Evolutionary conservation across 2,329 filamentous ascomycete genomes (phyloP), one percentile per base, ranked within the genome.

Genomic region (Aotearoamyces nothofagi): DNA sequence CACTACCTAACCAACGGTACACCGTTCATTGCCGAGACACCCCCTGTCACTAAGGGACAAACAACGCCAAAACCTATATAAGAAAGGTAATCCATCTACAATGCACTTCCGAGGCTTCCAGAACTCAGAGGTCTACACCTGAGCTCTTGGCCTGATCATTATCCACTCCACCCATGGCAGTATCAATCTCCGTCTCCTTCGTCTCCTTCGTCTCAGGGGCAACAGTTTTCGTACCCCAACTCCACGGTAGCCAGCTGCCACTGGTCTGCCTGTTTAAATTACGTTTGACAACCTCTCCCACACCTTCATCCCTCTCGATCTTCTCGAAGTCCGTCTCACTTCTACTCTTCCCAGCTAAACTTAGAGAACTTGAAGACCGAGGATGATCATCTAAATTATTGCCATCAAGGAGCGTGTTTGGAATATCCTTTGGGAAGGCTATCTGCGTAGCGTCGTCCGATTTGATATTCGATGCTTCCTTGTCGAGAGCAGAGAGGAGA

Each of bases 311-410:
- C 17, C 75, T 72, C 37, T 90, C 79, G 40, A 92, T 81, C 50
- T 82, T 80, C 46, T 92, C 84, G 46, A 94, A 94, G 42, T 92
- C 87, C 12, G 69, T 70, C 49, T 93, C 84, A 50, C 81, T 92
- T 38, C 74, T 73, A 46, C 80, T 87, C 57, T 87, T 87, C 43
- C 70, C 77, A 43, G 92, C 55, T 3, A 60, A 70, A 36, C 63
- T 66, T 42, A 53, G 30, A 4, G 40, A 33, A 20, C 41, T 46
- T 32, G 30, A 8, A 27, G 39, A 40, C 27, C 37, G 35, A 20
- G 19, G 8, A 26, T 38, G 40, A 29, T 38, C 34, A 15, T 44
- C 39, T 29, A 31, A 9, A 13, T 44, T 44, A 10, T 40, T 48
- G 2, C 43, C 50, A 27, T 47, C 45, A 12, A 49, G 39, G 5